Percentiles rank a stretch among this genome's conserved stretches.
phyloP scores from a whole-genome alignment of 352 stramenopile genomes.

The Phytophthora aleatoria region DNA sequence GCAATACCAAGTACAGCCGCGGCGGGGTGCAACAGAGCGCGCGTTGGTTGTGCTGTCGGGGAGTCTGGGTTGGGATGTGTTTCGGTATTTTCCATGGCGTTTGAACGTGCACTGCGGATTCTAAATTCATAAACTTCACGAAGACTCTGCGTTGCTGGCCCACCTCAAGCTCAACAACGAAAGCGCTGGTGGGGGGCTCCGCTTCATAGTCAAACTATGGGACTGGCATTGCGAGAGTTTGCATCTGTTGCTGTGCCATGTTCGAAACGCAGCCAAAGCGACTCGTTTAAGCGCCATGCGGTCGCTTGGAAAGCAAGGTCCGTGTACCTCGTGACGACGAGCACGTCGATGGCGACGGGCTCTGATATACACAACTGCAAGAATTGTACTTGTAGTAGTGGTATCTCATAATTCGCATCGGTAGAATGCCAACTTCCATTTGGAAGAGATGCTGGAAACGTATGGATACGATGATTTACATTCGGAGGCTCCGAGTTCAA shows the following conservation, averaged over 20 bases:
- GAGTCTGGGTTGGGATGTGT: slow-evolving; percentile 21
- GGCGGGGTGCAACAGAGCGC: slow-evolving; percentile 3
- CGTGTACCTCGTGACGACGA: neutral
- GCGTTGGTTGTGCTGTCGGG: slow-evolving; percentile 18
- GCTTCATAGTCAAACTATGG: neutral
- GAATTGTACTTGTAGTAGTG: neutral
- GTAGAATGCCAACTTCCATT: slow-evolving; percentile 10
- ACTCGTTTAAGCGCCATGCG: slow-evolving; percentile 25
- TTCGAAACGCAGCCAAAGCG: slow-evolving; percentile 13
- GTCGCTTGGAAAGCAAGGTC: slow-evolving; percentile 21
- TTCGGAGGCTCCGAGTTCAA: slow-evolving; percentile 7
- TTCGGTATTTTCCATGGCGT: slow-evolving; percentile 22
- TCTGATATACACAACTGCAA: neutral
- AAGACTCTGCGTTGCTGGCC: slow-evolving; percentile 22
- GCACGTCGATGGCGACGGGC: neutral
- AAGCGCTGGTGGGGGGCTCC: slow-evolving; percentile 14
- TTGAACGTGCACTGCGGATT: slow-evolving; percentile 19
- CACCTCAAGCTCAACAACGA: slow-evolving; percentile 11
- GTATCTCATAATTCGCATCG: neutral
- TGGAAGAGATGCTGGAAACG: neutral
- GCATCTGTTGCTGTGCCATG: slow-evolving; percentile 11
- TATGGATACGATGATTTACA: neutral
- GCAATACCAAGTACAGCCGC: neutral
- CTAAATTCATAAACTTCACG: slow-evolving; percentile 9
- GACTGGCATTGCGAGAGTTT: neutral